Conservation (phyloP, 768 basidiomycete genomes). For the Daedaleopsis sinensis region DNA sequence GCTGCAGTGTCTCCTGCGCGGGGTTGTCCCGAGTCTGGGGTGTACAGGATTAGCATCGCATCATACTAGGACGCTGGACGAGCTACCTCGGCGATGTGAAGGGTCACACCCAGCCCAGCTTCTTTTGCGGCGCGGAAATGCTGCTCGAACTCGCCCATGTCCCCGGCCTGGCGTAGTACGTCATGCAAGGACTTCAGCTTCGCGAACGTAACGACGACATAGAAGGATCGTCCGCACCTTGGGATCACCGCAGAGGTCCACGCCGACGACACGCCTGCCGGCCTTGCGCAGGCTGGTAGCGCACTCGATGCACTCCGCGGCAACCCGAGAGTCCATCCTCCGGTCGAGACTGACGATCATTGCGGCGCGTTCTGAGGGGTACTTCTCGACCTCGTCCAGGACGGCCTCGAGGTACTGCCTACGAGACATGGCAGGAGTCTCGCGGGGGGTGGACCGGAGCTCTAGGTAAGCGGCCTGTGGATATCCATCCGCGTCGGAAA, state of each 20-base stretch:
- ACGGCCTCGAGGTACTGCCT: conserved; percentile 66
- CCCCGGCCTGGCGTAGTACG: conserved; percentile 49
- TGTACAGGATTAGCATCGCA: not conserved
- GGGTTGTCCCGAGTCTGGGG: conserved; percentile 52
- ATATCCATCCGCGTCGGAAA: conserved; percentile 39
- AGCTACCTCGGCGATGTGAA: conserved; percentile 84
- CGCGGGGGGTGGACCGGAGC: conserved; percentile 79
- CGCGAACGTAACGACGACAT: not conserved
- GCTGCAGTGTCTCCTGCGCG: conserved; percentile 55
- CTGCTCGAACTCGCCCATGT: conserved; percentile 52
- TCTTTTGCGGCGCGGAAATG: conserved; percentile 57
- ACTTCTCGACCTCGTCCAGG: conserved; percentile 64
- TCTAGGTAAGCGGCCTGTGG: conserved; percentile 76
- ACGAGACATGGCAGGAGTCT: conserved; percentile 58
- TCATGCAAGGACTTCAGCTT: not conserved
- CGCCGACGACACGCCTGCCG: conserved; percentile 69
- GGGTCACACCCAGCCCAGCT: conserved; percentile 70
- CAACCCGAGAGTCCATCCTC: conserved; percentile 54
- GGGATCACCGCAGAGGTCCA: conserved; percentile 85
- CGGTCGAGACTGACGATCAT: conserved; percentile 81
- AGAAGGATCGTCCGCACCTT: conserved; percentile 28
- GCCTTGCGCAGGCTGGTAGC: conserved; percentile 55
- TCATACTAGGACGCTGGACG: not conserved
- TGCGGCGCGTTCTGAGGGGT: conserved; percentile 50
- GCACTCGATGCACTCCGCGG: conserved; percentile 58